phyloP scores from a whole-genome alignment of 2,329 filamentous ascomycete genomes.

The Truncatella angustata region DNA sequence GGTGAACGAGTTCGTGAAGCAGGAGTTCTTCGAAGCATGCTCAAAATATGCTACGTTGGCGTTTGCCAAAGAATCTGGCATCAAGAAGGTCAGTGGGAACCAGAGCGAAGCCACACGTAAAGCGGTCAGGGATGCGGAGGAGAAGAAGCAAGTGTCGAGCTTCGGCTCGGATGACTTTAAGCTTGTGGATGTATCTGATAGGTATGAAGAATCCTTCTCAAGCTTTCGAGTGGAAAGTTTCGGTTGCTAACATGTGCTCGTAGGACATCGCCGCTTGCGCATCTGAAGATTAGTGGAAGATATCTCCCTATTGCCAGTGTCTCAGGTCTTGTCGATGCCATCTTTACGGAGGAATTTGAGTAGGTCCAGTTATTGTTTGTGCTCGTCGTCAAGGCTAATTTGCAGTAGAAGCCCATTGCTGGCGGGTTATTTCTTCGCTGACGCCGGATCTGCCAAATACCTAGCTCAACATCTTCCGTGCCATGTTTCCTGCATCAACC shows the following conservation, averaged over 20 bases:
- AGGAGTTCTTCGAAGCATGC: constrained; percentile 50
- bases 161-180: constrained; percentile 23
- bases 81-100: constrained; percentile 16
- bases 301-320: constrained; percentile 25
- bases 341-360: constrained; percentile 23
- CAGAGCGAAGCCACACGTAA: constrained; percentile 17
- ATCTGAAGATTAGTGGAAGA: constrained; percentile 23
- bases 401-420: constrained; percentile 28
- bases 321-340: constrained; percentile 26
- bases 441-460: constrained; percentile 52
- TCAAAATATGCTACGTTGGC: constrained; percentile 33
- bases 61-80: constrained; percentile 16
- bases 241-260: too few relatives aligned
- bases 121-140: constrained; percentile 23
- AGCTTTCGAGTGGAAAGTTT: too few relatives aligned
- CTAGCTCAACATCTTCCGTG: constrained; percentile 54
- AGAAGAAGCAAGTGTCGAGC: constrained; percentile 21
- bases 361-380: constrained; percentile 2
- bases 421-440: constrained; percentile 53
- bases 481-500: constrained; percentile 52
- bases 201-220: constrained; percentile 13
- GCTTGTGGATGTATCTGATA: constrained; percentile 23
- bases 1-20: constrained; percentile 62
- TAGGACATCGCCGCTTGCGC: constrained; percentile 21
- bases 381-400: not conserved